Evolutionary conservation across 192 early-diverging fungal genomes (phyloP), one percentile per base, ranked within the genome.

Genomic region (Coemansia sp.): DNA sequence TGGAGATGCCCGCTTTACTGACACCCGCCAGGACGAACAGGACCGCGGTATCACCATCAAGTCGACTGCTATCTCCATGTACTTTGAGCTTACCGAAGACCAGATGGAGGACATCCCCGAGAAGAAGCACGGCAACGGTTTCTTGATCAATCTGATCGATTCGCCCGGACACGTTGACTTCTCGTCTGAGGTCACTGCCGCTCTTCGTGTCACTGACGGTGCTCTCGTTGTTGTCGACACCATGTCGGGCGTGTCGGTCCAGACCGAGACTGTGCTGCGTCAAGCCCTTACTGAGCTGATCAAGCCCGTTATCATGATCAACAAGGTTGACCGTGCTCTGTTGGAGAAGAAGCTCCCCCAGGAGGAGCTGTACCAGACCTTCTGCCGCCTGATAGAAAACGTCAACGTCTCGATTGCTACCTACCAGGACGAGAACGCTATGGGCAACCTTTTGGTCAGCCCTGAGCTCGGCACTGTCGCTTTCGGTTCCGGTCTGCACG

Each of bases 31-130:
- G 67, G 95, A 97, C 81, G 97, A 99, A 83, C 93, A 96, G 86
- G 95, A 98, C 63, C 95, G 97, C 87, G 91, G 97, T 89, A 98
- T 99, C 73, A 99, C 95, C 83, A 99, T 97, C 90, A 97, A 97
- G 90, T 95, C 95, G 50, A 97, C 94, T 53, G 94, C 95, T 72
- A 97, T 97, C 80, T 95, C 93, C 59, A 91, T 97, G 92, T 95
- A 88, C 91, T 97, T 99, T 77, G 90, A 94, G 84, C 91, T 97
- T 85, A 66, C 74, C 48, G 83, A 82, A 16, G 92, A 93, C 57
- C 93, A 95, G 76, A 77, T 99, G 42, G 59, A 56, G 31, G 94
- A 95, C 66, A 84, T 96, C 76, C 90, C 93, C 80, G 89, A 93
- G 79, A 92, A 92, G 85, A 86, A 91, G 28, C 87, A 89, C 39